These are phyloP conservation scores for Hypoxylon sp. DNA, from an alignment of 2,329 filamentous ascomycete species.

Conservation along the genomic window DNA sequence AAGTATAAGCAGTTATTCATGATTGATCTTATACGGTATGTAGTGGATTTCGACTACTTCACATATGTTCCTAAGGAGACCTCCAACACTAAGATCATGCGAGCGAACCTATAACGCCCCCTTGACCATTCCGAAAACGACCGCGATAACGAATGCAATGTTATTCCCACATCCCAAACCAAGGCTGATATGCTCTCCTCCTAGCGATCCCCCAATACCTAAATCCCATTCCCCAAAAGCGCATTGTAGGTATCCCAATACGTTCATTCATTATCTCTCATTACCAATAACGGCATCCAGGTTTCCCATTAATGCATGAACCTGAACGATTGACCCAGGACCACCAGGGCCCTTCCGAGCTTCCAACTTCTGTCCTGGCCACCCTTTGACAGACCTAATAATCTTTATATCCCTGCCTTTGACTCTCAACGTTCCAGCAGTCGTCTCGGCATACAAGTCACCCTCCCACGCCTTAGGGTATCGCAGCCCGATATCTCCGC, in stretches of 20 bases:
- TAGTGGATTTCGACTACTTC: background rate
- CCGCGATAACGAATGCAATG: slow-evolving; percentile 32
- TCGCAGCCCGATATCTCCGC: slow-evolving; percentile 59
- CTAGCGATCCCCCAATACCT: background rate
- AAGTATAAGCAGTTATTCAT: background rate
- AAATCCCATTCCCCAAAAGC: background rate
- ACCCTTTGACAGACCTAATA: slow-evolving; percentile 52
- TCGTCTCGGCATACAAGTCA: slow-evolving; percentile 56
- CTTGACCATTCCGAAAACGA: background rate
- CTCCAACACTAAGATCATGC: slow-evolving; percentile 23
- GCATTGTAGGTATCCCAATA: background rate
- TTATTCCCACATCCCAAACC: slow-evolving; percentile 28
- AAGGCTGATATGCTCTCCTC: background rate
- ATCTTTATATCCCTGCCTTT: slow-evolving; percentile 62
- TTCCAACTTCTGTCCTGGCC: slow-evolving; percentile 54
- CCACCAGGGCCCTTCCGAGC: slow-evolving; percentile 61
- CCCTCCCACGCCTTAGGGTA: slow-evolving; percentile 69
- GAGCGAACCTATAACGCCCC: slow-evolving; percentile 19
- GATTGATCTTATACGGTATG: background rate
- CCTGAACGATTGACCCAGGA: slow-evolving; percentile 53
- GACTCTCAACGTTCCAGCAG: slow-evolving; percentile 59
- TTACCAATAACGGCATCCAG: slow-evolving; percentile 51
- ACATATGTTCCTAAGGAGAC: background rate
- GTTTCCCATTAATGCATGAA: slow-evolving; percentile 53
- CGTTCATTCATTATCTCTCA: slow-evolving; percentile 20